A percentile compares a stretch with the other conserved stretches of the same genome.
Conservation (phyloP, 768 basidiomycete species). For the Mrakia blollopis region DNA sequence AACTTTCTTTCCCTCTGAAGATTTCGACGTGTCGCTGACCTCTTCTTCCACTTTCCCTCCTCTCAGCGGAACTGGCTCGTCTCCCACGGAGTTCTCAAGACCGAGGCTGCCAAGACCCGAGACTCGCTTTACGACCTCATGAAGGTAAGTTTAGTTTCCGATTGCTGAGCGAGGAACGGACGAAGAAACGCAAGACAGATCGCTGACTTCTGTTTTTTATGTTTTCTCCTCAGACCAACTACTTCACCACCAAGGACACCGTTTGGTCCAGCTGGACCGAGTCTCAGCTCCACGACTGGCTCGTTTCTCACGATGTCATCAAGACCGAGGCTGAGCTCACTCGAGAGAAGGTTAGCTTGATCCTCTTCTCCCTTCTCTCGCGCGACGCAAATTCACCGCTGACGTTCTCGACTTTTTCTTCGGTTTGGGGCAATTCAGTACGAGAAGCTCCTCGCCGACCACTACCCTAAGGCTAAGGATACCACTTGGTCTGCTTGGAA, state of each 20-base stretch:
- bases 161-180: too few relatives aligned
- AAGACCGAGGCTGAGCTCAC: constrained; percentile 57
- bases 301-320: constrained; percentile 65
- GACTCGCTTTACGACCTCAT: constrained; percentile 61
- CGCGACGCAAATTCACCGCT: not conserved
- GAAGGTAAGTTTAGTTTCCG: constrained; percentile 56
- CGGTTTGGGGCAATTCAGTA: constrained; percentile 14
- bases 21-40: constrained; percentile 15
- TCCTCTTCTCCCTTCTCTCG: not conserved
- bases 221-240: constrained; percentile 41
- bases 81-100: constrained; percentile 65
- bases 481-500: constrained; percentile 66
- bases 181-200: constrained; percentile 14
- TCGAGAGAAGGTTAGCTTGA: constrained; percentile 21
- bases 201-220: constrained; percentile 5
- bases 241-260: constrained; percentile 46
- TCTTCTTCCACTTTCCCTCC: not conserved
- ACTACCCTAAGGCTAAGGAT: constrained; percentile 59
- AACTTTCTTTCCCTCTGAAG: not conserved
- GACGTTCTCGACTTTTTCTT: not conserved
- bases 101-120: constrained; percentile 57
- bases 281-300: constrained; percentile 69
- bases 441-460: constrained; percentile 46
- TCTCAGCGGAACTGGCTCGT: constrained; percentile 75
- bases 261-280: constrained; percentile 63